A percentile compares a stretch with the other conserved stretches of the same genome.
Conservation (phyloP, 148 eudicot genomes). For the Rhododendron molle region DNA sequence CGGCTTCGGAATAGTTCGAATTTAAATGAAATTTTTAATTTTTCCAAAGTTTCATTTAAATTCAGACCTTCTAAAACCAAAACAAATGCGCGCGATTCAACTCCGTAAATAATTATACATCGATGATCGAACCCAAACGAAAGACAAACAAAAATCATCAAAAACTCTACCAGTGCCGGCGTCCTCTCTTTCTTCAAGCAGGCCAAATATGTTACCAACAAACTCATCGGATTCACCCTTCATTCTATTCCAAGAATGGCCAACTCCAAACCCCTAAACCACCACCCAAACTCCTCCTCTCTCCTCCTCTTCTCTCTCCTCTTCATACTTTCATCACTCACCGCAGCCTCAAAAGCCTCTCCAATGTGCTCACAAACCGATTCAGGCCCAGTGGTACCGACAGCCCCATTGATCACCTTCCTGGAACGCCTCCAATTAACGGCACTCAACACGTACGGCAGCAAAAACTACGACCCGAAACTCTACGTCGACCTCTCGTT, state of each 20-base stretch:
- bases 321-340: neutral
- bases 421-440: conserved; percentile 54
- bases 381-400: neutral
- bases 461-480: conserved; percentile 62
- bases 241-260: conserved; percentile 7
- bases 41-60: no score
- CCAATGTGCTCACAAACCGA: no score
- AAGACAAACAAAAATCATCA: no score
- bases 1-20: no score
- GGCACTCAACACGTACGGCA: conserved; percentile 62
- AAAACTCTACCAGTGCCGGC: no score
- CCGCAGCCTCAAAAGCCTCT: neutral
- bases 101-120: no score
- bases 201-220: neutral
- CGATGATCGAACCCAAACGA: no score
- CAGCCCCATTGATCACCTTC: conserved; percentile 31
- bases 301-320: neutral
- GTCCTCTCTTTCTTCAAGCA: neutral
- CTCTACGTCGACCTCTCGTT: conserved; percentile 67
- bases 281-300: no score
- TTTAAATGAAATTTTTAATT: no score
- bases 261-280: neutral
- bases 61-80: no score
- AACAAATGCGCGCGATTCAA: no score
- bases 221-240: neutral